These are phyloP conservation scores for Fusarium sp. DNA, from an alignment of 2,329 filamentous ascomycete species.

Conservation along the genomic window DNA sequence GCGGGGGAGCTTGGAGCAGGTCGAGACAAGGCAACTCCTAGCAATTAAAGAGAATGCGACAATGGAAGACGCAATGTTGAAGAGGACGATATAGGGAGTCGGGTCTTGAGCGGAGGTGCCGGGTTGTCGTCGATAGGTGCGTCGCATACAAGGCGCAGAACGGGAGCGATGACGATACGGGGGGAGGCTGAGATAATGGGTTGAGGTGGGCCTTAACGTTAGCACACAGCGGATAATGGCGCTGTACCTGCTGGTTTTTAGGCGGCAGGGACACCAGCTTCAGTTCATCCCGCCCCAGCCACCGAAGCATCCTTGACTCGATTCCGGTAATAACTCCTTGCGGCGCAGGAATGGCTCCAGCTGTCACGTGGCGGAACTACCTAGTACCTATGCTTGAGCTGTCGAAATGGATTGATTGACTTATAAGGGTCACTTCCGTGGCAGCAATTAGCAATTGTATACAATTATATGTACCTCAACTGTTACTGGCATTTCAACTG, in stretches of 20 bases:
- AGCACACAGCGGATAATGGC: slow-evolving; percentile 39
- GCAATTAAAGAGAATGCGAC: slow-evolving; percentile 47
- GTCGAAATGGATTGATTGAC: not conserved
- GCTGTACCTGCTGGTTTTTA: slow-evolving; percentile 42
- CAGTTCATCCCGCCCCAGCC: slow-evolving; percentile 10
- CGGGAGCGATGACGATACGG: slow-evolving; percentile 49
- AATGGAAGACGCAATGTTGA: slow-evolving; percentile 32
- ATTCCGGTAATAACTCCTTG: slow-evolving; percentile 3
- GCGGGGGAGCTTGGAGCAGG: slow-evolving; percentile 52
- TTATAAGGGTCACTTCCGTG: not conserved
- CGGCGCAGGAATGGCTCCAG: not conserved
- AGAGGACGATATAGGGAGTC: slow-evolving; percentile 31
- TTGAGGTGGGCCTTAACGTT: slow-evolving; percentile 35
- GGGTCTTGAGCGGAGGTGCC: slow-evolving; percentile 32
- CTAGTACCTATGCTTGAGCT: not conserved
- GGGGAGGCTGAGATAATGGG: slow-evolving; percentile 51
- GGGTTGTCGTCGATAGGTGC: slow-evolving; percentile 45
- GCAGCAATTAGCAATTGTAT: not conserved
- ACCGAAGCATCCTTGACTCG: slow-evolving; percentile 12
- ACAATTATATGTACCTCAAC: too few species aligned
- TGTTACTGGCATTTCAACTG: not conserved
- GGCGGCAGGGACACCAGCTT: slow-evolving; percentile 39
- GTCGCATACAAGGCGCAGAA: slow-evolving; percentile 47
- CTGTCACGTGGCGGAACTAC: slow-evolving; percentile 38
- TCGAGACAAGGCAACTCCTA: slow-evolving; percentile 43